These are phyloP conservation scores for Tuber umbilicatum DNA, from an alignment of 495 filamentous ascomycete genomes.

Conservation along the genomic window DNA sequence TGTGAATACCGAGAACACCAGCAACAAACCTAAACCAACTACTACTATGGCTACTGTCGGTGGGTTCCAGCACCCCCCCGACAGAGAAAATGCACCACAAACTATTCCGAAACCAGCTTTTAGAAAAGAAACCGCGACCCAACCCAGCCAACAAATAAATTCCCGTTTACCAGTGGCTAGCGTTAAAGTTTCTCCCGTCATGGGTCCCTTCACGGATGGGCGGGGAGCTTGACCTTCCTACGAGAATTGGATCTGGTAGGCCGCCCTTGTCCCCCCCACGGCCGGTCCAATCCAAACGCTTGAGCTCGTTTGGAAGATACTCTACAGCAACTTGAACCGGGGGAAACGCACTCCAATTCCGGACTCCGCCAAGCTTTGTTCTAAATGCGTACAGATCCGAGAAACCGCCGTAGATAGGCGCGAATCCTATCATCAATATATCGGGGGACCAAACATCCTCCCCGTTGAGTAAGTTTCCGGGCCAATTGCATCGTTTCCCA, in stretches of 20 bases:
- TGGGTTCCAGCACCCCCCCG: not conserved
- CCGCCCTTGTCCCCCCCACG: not conserved
- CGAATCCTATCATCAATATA: constrained; percentile 17
- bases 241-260: not conserved
- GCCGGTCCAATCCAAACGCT: constrained; percentile 23
- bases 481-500: not conserved
- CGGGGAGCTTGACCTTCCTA: not conserved
- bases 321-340: constrained; percentile 25
- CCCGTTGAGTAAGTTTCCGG: not conserved
- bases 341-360: constrained; percentile 25
- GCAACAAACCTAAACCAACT: not conserved
- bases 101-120: not conserved
- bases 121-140: not conserved
- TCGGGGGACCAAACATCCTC: constrained; percentile 16
- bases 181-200: not conserved
- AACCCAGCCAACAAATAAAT: not conserved
- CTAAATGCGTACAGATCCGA: constrained; percentile 6
- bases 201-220: not conserved
- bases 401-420: constrained; percentile 6
- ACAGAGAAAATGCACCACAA: not conserved
- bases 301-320: constrained; percentile 27
- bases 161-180: not conserved
- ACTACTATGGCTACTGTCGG: not conserved
- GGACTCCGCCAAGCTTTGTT: constrained; percentile 17
- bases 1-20: not conserved